phyloP scores from a whole-genome alignment of 495 filamentous ascomycete genomes.

The Antarctomyces pellizariae region DNA sequence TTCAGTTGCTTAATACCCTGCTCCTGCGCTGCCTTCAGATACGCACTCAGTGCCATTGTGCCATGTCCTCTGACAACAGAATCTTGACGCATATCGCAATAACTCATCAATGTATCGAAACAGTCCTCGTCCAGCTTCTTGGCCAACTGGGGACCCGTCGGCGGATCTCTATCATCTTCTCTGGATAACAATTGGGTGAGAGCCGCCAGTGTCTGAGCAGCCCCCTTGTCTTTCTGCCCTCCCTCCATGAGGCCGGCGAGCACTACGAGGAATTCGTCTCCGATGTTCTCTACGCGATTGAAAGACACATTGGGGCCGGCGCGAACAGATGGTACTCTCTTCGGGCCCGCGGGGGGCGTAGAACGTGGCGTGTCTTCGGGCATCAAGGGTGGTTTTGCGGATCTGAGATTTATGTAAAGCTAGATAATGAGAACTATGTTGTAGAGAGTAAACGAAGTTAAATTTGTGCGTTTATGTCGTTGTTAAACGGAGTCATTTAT shows the following conservation, averaged over 20 bases:
- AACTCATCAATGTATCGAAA: conserved; percentile 56
- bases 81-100: conserved; percentile 52
- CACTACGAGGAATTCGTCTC: conserved; percentile 15
- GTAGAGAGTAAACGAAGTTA: too few species aligned
- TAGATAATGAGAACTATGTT: too few species aligned
- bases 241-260: conserved; percentile 31
- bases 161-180: conserved; percentile 17
- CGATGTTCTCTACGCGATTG: conserved; percentile 3
- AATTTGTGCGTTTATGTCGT: too few species aligned
- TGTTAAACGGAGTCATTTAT: too few species aligned
- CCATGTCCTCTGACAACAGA: conserved; percentile 46
- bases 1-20: conserved; percentile 38
- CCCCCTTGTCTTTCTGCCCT: conserved; percentile 29
- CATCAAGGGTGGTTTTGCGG: too few species aligned
- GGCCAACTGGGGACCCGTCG: conserved; percentile 7
- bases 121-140: conserved; percentile 24
- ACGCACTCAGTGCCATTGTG: conserved; percentile 51
- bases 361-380: too few species aligned
- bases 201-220: conserved; percentile 20
- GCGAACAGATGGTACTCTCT: too few species aligned
- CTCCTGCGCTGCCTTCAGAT: conserved; percentile 51
- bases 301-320: too few species aligned
- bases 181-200: conserved; percentile 27
- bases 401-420: too few species aligned
- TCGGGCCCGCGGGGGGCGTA: too few species aligned